phyloP scores from a whole-genome alignment of 2,329 filamentous ascomycete genomes.

The Eurotiales sp. region DNA sequence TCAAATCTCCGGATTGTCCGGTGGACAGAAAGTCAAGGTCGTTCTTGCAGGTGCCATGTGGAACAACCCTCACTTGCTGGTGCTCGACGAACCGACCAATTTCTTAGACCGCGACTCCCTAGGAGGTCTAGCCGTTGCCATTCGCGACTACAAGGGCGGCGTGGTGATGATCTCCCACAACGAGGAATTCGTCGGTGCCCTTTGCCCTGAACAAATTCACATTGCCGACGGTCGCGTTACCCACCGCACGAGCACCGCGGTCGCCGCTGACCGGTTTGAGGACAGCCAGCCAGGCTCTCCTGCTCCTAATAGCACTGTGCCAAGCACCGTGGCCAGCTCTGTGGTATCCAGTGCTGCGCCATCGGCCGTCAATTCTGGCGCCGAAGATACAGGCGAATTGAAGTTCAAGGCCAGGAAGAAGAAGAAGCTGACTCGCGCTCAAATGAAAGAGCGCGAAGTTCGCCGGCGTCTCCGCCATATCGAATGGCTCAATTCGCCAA shows the following conservation, averaged over 20 bases:
- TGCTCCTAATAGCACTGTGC: conserved; percentile 8
- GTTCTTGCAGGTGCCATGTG: conserved; percentile 95
- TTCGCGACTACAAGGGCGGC: conserved; percentile 95
- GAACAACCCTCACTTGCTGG: conserved; percentile 97
- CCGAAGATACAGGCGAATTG: conserved; percentile 73
- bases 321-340: conserved; percentile 54
- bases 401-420: conserved; percentile 89
- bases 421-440: conserved; percentile 98
- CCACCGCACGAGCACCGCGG: conserved; percentile 71
- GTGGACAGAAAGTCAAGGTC: conserved; percentile 98
- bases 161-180: conserved; percentile 99
- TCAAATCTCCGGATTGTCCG: conserved; percentile 90
- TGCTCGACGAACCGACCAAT: conserved; percentile 98
- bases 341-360: conserved; percentile 58
- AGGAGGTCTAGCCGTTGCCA: conserved; percentile 93
- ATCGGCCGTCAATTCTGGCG: conserved; percentile 67
- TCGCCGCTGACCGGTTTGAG: conserved; percentile 80
- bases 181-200: conserved; percentile 94
- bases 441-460: conserved; percentile 89
- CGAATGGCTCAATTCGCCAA: conserved; percentile 75
- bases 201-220: conserved; percentile 95
- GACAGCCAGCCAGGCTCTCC: conserved; percentile 62
- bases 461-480: conserved; percentile 80
- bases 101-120: conserved; percentile 98
- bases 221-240: conserved; percentile 84